Evolutionary conservation across 441 rosid species (phyloP).

Genomic region (Heliophila coronopifolia): DNA sequence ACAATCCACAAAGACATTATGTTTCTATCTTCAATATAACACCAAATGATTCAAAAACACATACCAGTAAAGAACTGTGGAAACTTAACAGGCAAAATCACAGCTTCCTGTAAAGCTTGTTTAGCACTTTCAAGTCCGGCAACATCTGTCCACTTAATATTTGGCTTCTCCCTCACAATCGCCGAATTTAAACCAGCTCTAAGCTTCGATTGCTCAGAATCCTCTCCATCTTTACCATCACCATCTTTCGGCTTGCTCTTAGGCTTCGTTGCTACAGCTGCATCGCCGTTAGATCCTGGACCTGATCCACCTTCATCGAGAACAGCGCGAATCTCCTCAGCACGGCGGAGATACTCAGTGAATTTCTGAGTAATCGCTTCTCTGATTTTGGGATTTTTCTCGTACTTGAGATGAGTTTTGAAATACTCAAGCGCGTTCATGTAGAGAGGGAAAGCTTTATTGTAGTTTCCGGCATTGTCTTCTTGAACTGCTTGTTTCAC

Average conservation of each 20-base stretch:
- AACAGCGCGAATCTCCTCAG: conserved; percentile 95
- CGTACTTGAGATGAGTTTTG: conserved; percentile 95
- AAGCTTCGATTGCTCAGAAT: conserved; percentile 70
- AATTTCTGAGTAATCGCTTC: conserved; percentile 91
- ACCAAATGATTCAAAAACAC: too few species aligned
- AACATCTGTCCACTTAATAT: conserved; percentile 37
- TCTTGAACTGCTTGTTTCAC: conserved; percentile 91
- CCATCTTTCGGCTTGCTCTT: conserved; percentile 80
- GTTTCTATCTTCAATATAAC: too few species aligned
- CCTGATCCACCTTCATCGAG: conserved; percentile 91
- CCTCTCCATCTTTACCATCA: conserved; percentile 65
- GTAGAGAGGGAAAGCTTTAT: conserved; percentile 84
- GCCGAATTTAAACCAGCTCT: conserved; percentile 77
- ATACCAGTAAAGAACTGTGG: conserved; percentile 87
- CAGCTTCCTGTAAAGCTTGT: conserved; percentile 88
- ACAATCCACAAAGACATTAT: too few species aligned
- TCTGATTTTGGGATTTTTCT: conserved; percentile 86
- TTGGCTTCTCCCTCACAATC: conserved; percentile 81
- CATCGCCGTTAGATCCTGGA: conserved; percentile 74
- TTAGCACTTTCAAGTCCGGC: conserved; percentile 59
- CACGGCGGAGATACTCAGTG: conserved; percentile 96
- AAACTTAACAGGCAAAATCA: conserved; percentile 80
- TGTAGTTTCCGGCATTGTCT: conserved; percentile 88
- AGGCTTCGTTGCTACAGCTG: conserved; percentile 78
- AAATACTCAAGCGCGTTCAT: conserved; percentile 98